Conservation (phyloP, 768 basidiomycete species). For the Tremella fuciformis region DNA sequence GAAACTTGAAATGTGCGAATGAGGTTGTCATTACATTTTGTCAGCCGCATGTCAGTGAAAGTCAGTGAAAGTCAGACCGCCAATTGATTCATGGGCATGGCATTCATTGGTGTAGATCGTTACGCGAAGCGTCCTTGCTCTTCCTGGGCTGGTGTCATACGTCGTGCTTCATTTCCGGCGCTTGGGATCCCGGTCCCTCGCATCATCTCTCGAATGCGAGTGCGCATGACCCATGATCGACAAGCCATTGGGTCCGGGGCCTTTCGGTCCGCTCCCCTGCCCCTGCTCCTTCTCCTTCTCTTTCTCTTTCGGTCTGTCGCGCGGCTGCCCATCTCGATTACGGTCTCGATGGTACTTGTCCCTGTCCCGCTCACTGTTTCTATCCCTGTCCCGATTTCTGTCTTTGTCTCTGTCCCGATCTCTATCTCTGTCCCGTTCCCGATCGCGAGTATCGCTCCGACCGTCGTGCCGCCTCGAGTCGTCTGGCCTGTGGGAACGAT, state of each 20-base stretch:
- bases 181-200: slow-evolving; percentile 21
- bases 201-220: not conserved
- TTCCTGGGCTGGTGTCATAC: too few relatives aligned
- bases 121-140: too few relatives aligned
- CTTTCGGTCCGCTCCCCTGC: too few relatives aligned
- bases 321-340: not conserved
- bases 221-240: slow-evolving; percentile 1
- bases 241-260: not conserved
- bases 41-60: too few relatives aligned
- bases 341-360: not conserved
- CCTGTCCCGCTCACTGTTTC: not conserved
- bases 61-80: too few relatives aligned
- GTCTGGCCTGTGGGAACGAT: not conserved
- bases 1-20: too few relatives aligned
- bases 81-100: too few relatives aligned
- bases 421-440: slow-evolving; percentile 6
- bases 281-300: slow-evolving; percentile 3
- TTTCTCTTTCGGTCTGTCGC: not conserved
- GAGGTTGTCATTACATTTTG: too few relatives aligned
- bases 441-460: not conserved
- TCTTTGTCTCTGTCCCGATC: not conserved
- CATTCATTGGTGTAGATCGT: too few relatives aligned
- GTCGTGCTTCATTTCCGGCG: slow-evolving; percentile 15
- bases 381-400: not conserved
- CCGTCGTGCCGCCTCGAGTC: not conserved